Conservation (phyloP, 1,139 yeast species). For the Blastobotrys elegans region DNA sequence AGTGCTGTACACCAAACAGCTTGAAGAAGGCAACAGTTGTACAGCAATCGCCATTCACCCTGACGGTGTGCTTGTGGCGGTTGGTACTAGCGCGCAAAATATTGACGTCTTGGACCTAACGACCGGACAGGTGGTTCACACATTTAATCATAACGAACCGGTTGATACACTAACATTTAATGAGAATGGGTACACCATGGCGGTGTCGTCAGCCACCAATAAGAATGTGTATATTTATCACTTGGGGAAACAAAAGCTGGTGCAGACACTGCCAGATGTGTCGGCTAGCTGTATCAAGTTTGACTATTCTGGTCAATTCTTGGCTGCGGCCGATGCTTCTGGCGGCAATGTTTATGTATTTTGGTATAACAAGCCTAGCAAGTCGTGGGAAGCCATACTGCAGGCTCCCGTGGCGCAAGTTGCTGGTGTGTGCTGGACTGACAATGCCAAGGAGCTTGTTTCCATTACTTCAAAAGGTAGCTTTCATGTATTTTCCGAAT, state of each 20-base stretch:
- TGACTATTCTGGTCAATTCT: slow-evolving; percentile 40
- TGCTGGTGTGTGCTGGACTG: slow-evolving; percentile 23
- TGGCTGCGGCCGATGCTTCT: slow-evolving; percentile 26
- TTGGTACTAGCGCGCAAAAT: slow-evolving; percentile 40
- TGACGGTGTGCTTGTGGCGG: slow-evolving; percentile 59
- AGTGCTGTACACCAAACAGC: neutral
- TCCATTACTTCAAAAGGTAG: slow-evolving; percentile 22
- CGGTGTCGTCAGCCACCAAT: neutral
- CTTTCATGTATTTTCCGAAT: slow-evolving; percentile 15
- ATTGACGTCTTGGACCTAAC: slow-evolving; percentile 42
- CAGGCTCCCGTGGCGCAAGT: slow-evolving; percentile 10
- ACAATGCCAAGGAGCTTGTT: slow-evolving; percentile 18
- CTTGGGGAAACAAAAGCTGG: slow-evolving; percentile 2
- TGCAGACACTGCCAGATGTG: neutral
- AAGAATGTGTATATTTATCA: neutral
- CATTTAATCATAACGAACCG: slow-evolving; percentile 1
- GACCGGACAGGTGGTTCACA: slow-evolving; percentile 4
- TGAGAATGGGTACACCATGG: slow-evolving; percentile 12
- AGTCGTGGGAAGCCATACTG: slow-evolving; percentile 6
- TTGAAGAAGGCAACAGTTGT: slow-evolving; percentile 15
- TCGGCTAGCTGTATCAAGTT: slow-evolving; percentile 38
- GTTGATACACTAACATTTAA: slow-evolving; percentile 4
- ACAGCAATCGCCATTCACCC: slow-evolving; percentile 45
- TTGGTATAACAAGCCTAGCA: slow-evolving; percentile 4
- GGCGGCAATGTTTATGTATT: slow-evolving; percentile 3